A percentile compares a stretch with the other conserved stretches of the same genome.
Conservation (phyloP, 805 yeast genomes). For the Cephaloascus fragrans region DNA sequence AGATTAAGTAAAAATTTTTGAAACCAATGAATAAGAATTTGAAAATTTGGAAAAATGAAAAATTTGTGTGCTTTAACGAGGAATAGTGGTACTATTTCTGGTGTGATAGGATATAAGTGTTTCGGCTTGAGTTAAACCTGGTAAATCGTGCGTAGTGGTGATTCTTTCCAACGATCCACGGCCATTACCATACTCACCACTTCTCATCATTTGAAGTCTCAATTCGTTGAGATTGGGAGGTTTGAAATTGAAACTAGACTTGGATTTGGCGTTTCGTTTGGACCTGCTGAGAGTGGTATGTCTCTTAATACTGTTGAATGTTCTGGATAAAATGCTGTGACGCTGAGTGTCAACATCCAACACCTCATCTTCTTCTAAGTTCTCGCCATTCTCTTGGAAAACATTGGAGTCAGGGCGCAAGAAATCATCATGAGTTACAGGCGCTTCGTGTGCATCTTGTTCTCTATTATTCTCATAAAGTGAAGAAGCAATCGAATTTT, state of each 20-base stretch:
- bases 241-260: conserved; percentile 12
- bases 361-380: no score
- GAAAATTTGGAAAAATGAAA: no score
- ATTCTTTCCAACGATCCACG: conserved; percentile 28
- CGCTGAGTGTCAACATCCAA: neutral
- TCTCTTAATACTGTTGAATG: conserved; percentile 18
- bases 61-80: no score
- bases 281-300: conserved; percentile 8
- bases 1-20: no score
- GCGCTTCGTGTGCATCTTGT: no score
- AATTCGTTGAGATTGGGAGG: conserved; percentile 20
- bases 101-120: conserved; percentile 33
- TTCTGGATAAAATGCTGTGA: conserved; percentile 6
- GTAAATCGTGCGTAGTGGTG: conserved; percentile 34
- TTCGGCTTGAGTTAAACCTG: conserved; percentile 41
- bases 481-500: no score
- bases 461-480: no score
- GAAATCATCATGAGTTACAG: no score
- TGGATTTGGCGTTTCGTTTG: conserved; percentile 7
- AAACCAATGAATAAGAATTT: no score
- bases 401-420: no score
- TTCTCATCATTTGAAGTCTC: conserved; percentile 25
- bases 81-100: conserved; percentile 20
- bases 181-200: conserved; percentile 24
- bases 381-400: no score